These are phyloP conservation scores for Silene uniflora DNA, from an alignment of 148 eudicot genomes.

Conservation along the genomic window DNA sequence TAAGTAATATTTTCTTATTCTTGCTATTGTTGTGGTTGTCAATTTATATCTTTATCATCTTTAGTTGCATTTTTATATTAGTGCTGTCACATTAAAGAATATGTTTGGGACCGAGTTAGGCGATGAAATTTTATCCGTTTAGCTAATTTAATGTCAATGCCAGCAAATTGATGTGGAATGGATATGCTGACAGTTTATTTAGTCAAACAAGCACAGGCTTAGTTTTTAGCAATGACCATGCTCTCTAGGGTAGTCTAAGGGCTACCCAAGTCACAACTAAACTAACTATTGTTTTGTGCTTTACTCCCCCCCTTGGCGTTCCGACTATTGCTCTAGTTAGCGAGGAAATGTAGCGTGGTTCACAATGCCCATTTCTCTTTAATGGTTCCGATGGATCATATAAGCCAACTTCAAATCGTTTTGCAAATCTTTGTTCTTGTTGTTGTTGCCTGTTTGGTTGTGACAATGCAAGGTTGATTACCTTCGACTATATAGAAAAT, in stretches of 20 bases:
- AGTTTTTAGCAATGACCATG: neutral
- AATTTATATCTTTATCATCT: neutral
- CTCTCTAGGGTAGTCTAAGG: neutral
- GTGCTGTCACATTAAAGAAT: neutral
- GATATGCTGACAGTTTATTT: neutral
- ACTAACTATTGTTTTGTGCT: neutral
- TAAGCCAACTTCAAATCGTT: neutral
- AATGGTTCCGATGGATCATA: neutral
- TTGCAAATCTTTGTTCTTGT: neutral
- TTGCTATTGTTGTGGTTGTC: constrained; percentile 6
- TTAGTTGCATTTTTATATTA: constrained; percentile 4
- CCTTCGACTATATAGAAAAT: neutral
- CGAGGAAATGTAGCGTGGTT: neutral
- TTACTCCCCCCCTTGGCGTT: neutral
- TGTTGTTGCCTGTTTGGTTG: neutral
- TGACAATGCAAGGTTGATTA: neutral
- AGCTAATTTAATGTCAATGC: neutral
- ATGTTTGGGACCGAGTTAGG: neutral
- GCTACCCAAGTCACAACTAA: neutral
- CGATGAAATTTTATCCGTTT: neutral
- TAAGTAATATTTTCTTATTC: neutral
- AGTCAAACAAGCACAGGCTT: neutral
- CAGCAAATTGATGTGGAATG: neutral
- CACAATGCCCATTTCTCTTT: neutral
- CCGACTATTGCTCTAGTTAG: neutral